phyloP scores from a whole-genome alignment of 192 early-diverging fungal species.

The Backusella macrospora region DNA sequence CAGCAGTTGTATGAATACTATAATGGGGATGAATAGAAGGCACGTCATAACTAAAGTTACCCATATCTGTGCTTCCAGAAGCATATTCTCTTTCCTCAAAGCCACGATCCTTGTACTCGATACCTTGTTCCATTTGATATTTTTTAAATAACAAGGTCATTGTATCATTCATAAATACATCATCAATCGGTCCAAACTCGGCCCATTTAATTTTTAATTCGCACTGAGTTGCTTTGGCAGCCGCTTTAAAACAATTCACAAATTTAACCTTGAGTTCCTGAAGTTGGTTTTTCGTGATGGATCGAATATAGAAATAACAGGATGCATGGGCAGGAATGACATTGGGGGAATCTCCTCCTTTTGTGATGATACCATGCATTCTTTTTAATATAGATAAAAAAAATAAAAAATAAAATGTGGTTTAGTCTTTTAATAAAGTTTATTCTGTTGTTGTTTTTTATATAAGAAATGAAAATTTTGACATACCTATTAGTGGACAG shows the following conservation, averaged over 20 bases:
- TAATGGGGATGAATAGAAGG: constrained; percentile 61
- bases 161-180: constrained; percentile 64
- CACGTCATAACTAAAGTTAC: constrained; percentile 67
- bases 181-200: constrained; percentile 39
- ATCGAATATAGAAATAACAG: constrained; percentile 53
- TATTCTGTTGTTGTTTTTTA: no score
- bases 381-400: constrained; percentile 14
- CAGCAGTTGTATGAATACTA: constrained; percentile 49
- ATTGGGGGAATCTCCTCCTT: constrained; percentile 37
- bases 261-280: constrained; percentile 46
- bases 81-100: constrained; percentile 31
- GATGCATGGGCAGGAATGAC: constrained; percentile 59
- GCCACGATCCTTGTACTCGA: constrained; percentile 33
- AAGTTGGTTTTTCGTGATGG: constrained; percentile 48
- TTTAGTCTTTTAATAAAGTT: no score
- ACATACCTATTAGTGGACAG: constrained; percentile 48
- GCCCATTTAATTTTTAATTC: constrained; percentile 45
- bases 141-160: constrained; percentile 52
- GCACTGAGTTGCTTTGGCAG: constrained; percentile 59
- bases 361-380: constrained; percentile 13
- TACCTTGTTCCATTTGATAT: constrained; percentile 49
- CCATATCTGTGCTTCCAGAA: constrained; percentile 71
- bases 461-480: no score
- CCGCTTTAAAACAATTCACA: constrained; percentile 50
- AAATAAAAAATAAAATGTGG: no score